A percentile compares a stretch with the other conserved stretches of the same genome.
These are phyloP conservation scores for Xanthoconium purpureum DNA, from an alignment of 768 basidiomycete genomes.

Conservation along the genomic window DNA sequence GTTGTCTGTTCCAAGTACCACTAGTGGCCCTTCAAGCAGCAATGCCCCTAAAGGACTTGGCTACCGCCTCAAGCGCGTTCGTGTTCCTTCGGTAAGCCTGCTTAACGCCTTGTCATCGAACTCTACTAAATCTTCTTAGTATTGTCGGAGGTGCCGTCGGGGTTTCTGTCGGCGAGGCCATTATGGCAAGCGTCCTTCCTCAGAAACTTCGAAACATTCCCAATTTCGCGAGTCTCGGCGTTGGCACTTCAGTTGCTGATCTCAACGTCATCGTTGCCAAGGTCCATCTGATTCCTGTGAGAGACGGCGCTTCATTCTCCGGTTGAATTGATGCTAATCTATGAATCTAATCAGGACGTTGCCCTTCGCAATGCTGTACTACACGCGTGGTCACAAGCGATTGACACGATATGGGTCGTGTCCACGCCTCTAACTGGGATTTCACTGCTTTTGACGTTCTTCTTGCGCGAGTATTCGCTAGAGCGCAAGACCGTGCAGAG, in stretches of 20 bases:
- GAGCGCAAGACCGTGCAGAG: slow-evolving; percentile 47
- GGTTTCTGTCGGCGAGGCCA: slow-evolving; percentile 68
- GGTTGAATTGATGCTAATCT: neutral
- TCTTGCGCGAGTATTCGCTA: slow-evolving; percentile 60
- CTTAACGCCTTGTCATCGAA: neutral
- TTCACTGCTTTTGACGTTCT: slow-evolving; percentile 49
- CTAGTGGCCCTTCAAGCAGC: slow-evolving; percentile 77
- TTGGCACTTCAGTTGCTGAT: slow-evolving; percentile 39
- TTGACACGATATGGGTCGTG: slow-evolving; percentile 63
- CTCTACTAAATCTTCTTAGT: slow-evolving; percentile 32
- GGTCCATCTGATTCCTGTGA: slow-evolving; percentile 35
- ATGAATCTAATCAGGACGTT: slow-evolving; percentile 40
- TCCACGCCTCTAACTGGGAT: slow-evolving; percentile 55
- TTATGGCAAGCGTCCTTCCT: slow-evolving; percentile 55
- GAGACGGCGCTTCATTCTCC: neutral
- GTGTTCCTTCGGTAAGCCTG: slow-evolving; percentile 58
- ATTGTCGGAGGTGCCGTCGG: slow-evolving; percentile 76
- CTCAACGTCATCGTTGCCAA: slow-evolving; percentile 46
- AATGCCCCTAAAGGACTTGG: slow-evolving; percentile 87
- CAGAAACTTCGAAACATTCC: slow-evolving; percentile 34
- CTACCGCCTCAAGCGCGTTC: slow-evolving; percentile 70
- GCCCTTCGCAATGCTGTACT: slow-evolving; percentile 47
- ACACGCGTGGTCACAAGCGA: slow-evolving; percentile 63
- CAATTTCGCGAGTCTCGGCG: slow-evolving; percentile 23
- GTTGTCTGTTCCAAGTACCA: slow-evolving; percentile 64